These are phyloP conservation scores for Rhipidocladum racemiflorum DNA, from an alignment of 176 grass and related monocot species.

Conservation along the genomic window DNA sequence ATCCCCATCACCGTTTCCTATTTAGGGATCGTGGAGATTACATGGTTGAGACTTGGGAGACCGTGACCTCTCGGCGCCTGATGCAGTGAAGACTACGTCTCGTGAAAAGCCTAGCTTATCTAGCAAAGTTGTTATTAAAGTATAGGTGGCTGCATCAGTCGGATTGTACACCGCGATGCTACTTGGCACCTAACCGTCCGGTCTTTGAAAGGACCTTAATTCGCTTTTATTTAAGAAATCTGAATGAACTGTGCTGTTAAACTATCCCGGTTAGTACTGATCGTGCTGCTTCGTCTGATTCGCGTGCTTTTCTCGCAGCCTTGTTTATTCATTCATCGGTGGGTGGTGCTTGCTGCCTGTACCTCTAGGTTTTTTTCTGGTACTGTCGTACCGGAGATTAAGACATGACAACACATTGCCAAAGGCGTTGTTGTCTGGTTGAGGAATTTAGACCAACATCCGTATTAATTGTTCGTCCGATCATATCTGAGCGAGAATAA, in stretches of 20 bases:
- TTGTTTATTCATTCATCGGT: not conserved
- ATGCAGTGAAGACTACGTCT: not conserved
- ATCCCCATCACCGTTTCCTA: not conserved
- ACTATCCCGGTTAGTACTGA: not conserved
- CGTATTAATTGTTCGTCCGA: not conserved
- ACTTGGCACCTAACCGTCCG: constrained; percentile 10
- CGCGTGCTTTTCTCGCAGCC: not conserved
- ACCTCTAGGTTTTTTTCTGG: not conserved
- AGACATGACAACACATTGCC: not conserved
- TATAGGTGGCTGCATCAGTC: not conserved
- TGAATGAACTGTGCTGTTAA: not conserved
- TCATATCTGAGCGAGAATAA: not conserved
- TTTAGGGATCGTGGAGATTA: not conserved
- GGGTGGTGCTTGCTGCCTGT: constrained; percentile 12
- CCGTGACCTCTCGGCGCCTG: no score
- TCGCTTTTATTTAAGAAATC: not conserved
- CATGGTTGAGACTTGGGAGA: not conserved
- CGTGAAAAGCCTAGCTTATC: not conserved
- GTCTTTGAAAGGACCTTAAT: not conserved
- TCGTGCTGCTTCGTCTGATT: not conserved
- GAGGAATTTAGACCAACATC: not conserved
- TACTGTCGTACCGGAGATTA: not conserved
- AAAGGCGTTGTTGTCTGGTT: not conserved
- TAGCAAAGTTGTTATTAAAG: constrained; percentile 4
- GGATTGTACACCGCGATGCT: constrained; percentile 4